Base-by-base conservation (phyloP, 2,329 filamentous ascomycete species). In the Phyllosticta paracitricarpa region DNA sequence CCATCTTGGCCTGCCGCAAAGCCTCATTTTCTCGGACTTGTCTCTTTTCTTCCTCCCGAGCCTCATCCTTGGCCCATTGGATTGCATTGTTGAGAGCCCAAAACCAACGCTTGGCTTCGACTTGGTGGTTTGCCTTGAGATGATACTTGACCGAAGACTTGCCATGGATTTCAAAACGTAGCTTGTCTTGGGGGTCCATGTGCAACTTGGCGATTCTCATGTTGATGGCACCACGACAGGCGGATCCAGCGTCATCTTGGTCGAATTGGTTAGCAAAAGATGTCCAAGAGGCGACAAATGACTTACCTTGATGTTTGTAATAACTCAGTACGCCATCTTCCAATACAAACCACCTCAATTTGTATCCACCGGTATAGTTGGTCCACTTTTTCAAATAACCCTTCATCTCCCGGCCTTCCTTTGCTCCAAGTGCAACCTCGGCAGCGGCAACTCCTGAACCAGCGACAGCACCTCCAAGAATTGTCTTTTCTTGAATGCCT, bases 381-480 rank as follows among this genome's bases (percentile, higher is more conserved):
- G 94, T 99, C 94, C 94, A 99, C 74, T 99, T 99, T 77, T 97
- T 97, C 61, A 99, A 80, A 73, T 97, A 99, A 6, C 94, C 94
- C 77, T 96, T 97, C 89, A 99, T 97, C 75, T 97, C 93, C 56
- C 92, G 84, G 19, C 89, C 89, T 70, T 99, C 94, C 66, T 93
- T 91, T 17, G 89, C 88, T 26, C 88, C 89, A 62, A 84, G 74
- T 17, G 80, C 78, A 56, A 74, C 73, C 48, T 85, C 83, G 1
- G 73, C 74, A n/a, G 83, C 78, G 65, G 89, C 83, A 9, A 81
- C 79, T 17, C 85, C 79, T 1, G 77, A 75, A 26, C 83, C 78
- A 8, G 80, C 76, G 5, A 80, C 81, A 64, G 72, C 87, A 63
- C 89, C 90, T 1, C 91, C 93, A 17, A 99, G 82, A 3, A 99